Conservation (phyloP, 495 filamentous ascomycete species). For the Lasiosphaeriaceae sp. region DNA sequence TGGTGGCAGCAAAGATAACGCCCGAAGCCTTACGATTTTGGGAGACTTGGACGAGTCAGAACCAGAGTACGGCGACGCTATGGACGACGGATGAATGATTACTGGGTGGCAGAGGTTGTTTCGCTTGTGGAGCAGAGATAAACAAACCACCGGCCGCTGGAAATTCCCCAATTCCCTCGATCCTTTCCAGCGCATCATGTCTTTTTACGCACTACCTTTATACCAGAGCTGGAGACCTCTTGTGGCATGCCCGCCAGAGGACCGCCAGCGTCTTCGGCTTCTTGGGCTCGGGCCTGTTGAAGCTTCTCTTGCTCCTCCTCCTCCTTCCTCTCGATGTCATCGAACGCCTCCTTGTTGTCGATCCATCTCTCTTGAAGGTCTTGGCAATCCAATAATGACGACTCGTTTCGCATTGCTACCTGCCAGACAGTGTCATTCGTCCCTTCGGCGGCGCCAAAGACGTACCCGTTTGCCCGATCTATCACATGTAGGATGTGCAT, state of each 20-base stretch:
- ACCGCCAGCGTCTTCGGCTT: constrained; percentile 27
- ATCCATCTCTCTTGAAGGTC: constrained; percentile 97
- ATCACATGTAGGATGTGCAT: constrained; percentile 82
- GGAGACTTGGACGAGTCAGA: constrained; percentile 43
- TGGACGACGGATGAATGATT: constrained; percentile 16
- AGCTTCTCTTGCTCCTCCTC: constrained; percentile 56
- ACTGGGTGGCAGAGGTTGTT: not conserved
- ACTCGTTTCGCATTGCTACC: constrained; percentile 84
- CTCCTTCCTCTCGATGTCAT: constrained; percentile 70
- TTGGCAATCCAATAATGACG: constrained; percentile 69
- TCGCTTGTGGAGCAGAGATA: too few species aligned
- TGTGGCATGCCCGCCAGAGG: constrained; percentile 4
- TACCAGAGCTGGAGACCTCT: constrained; percentile 15
- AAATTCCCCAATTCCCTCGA: too few species aligned
- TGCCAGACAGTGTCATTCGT: constrained; percentile 94
- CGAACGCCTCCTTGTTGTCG: constrained; percentile 81
- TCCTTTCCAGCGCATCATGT: constrained; percentile 16
- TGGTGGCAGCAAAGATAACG: constrained; percentile 18
- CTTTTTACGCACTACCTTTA: constrained; percentile 27
- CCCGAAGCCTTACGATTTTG: constrained; percentile 39
- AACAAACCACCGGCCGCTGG: too few species aligned
- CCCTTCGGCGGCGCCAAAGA: constrained; percentile 85
- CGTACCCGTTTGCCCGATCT: constrained; percentile 88
- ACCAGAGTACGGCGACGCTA: constrained; percentile 46
- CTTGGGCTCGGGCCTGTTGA: constrained; percentile 24